Evolutionary conservation across 2,329 filamentous ascomycete species (phyloP), one percentile per base, ranked within the genome.

Genomic region (Colletotrichum shisoi): DNA sequence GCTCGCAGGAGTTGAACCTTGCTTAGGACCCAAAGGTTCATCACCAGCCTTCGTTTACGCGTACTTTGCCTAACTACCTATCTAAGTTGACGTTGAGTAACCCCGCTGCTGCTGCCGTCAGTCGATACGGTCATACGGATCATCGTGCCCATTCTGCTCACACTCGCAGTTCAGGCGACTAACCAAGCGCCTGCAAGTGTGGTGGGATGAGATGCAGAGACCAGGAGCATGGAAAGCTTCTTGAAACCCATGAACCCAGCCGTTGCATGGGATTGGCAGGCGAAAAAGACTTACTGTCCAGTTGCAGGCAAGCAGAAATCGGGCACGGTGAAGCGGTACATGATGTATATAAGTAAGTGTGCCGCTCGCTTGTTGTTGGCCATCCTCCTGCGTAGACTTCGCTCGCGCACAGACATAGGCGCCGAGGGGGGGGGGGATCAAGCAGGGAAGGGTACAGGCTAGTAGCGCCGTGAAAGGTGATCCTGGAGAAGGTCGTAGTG

Each of bases 191-290:
- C 54, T 64, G 64, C 64, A 60, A 60, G 64, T 64, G 54, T 59
- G 54, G 64, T 64, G 49, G 61, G 54, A 67, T 64, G 34, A 54
- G 56, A 68, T 58, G 61, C 61, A 68, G 44, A 59, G 39, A 65
- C 65, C 49, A 60, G 54, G 65, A 45, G 54, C 19, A 56, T 49
- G 56, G 56, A 68, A 68, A 68, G 65, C 56, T 68, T 68, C 65
- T 65, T 60, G 57, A 40, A 37, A 65, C 52, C 65, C 65, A 65
- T 65, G 61, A 65, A 68, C 61, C 65, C 39, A 39, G 65, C 56
- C 31, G 37, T 34, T 56, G 44, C 56, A 60, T 54, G 61, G 62
- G 54, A 31, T 42, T 56, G 34, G 19, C 42, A 39, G 61, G 34
- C 42, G 31, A 34, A 54, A 65, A 51, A 27, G 48, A 34, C 40